These are phyloP conservation scores for Leucocoprinus leucothites DNA, from an alignment of 768 basidiomycete species.

Conservation along the genomic window DNA sequence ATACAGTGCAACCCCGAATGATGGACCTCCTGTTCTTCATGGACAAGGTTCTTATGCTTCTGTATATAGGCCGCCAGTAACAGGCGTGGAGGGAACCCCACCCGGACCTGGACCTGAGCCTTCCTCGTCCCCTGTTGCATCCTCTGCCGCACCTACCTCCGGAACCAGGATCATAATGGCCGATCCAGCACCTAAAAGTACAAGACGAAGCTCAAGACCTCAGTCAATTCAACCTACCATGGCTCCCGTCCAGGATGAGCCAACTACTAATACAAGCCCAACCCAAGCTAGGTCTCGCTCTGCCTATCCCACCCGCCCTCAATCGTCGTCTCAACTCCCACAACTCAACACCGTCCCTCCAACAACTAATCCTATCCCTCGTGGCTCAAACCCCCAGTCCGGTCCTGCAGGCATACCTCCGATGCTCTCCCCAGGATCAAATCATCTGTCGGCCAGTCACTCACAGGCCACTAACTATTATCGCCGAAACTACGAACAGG, in stretches of 20 bases:
- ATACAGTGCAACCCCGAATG: conserved; percentile 30
- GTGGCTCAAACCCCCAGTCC: neutral
- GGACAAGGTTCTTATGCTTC: conserved; percentile 39
- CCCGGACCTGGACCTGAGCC: neutral
- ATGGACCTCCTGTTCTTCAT: conserved; percentile 28
- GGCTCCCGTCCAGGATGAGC: neutral
- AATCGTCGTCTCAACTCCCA: neutral
- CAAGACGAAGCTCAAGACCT: neutral
- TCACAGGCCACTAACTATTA: conserved; percentile 12
- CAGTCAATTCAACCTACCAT: neutral
- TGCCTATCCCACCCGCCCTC: neutral
- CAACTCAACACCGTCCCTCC: neutral
- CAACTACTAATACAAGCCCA: neutral
- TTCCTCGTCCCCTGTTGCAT: neutral
- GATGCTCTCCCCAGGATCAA: neutral
- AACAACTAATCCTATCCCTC: neutral
- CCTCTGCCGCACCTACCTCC: neutral
- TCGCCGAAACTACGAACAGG: conserved; percentile 18
- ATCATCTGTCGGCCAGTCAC: neutral
- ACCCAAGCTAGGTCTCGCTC: conserved; percentile 1
- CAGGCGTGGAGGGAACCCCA: conserved; percentile 3
- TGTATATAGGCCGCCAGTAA: conserved; percentile 26
- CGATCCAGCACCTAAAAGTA: neutral
- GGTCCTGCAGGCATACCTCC: neutral
- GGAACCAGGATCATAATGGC: conserved; percentile 4